A percentile compares a stretch with the other conserved stretches of the same genome.
These are phyloP conservation scores for Buddleja alternifolia DNA, from an alignment of 257 asterid species.

Conservation along the genomic window DNA sequence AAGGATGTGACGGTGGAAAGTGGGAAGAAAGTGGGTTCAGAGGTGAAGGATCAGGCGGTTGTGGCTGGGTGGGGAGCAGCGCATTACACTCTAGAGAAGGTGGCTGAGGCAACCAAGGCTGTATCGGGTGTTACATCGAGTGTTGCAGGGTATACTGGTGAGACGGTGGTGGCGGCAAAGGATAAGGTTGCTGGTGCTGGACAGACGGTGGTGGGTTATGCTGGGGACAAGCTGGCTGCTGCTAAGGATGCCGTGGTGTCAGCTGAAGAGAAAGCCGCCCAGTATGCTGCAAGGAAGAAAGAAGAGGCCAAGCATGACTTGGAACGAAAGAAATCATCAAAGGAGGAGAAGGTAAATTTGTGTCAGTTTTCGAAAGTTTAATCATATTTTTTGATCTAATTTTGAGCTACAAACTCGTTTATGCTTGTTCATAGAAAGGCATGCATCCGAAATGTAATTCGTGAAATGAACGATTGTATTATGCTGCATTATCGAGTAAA, in stretches of 20 bases:
- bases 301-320: slow-evolving; percentile 49
- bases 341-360: slow-evolving; percentile 24
- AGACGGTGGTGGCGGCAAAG: slow-evolving; percentile 41
- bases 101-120: slow-evolving; percentile 48
- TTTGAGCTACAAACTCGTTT: background rate
- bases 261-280: slow-evolving; percentile 53
- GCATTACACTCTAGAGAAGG: slow-evolving; percentile 44
- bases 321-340: slow-evolving; percentile 32
- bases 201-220: slow-evolving; percentile 33
- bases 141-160: slow-evolving; percentile 48
- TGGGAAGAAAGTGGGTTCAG: slow-evolving; percentile 46
- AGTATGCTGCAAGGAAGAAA: slow-evolving; percentile 57
- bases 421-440: no score
- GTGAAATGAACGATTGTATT: no score
- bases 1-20: slow-evolving; percentile 44
- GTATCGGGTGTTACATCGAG: slow-evolving; percentile 45
- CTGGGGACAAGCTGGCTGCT: slow-evolving; percentile 46
- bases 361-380: background rate
- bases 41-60: slow-evolving; percentile 46
- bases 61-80: slow-evolving; percentile 66
- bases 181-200: slow-evolving; percentile 55
- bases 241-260: slow-evolving; percentile 54
- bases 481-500: no score
- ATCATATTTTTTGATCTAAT: background rate
- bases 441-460: no score